Conservation (phyloP, 1,139 yeast species). For the Arxiozyma slooffiae region DNA sequence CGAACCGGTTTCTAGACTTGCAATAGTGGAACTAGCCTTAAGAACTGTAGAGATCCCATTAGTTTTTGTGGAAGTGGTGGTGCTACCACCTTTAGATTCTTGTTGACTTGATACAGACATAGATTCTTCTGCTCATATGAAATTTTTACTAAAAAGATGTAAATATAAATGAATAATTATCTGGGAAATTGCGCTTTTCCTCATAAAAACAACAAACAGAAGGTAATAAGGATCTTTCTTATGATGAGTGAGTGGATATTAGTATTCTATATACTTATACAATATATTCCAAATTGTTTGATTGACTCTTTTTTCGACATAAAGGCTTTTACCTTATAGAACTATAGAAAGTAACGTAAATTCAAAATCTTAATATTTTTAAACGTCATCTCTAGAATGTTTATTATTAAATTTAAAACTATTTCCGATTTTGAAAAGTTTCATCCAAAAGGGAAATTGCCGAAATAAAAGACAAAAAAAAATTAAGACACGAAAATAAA, state of each 20-base stretch:
- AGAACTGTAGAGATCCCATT: background rate
- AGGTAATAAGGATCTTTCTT: too few relatives aligned
- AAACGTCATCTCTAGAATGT: background rate
- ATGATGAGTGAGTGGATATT: too few relatives aligned
- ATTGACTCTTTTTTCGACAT: background rate
- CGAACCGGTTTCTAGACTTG: slow-evolving; percentile 4
- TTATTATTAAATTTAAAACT: too few relatives aligned
- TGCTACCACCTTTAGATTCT: background rate
- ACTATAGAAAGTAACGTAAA: too few relatives aligned
- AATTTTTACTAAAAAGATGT: background rate
- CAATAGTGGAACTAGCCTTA: background rate
- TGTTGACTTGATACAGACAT: background rate
- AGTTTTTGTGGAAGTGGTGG: background rate
- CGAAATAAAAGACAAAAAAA: background rate
- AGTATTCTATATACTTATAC: background rate
- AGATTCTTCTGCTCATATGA: background rate
- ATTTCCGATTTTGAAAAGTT: background rate
- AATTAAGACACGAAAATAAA: background rate
- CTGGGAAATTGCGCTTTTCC: too few relatives aligned
- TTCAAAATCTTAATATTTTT: background rate
- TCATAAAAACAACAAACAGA: too few relatives aligned
- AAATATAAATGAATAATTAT: background rate
- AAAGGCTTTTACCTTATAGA: background rate
- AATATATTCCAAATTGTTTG: background rate
- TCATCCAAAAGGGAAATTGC: background rate